Evolutionary conservation across 352 stramenopile species (phyloP), one percentile per base, ranked within the genome.

Genomic region (Globisporangium abappressorium): DNA sequence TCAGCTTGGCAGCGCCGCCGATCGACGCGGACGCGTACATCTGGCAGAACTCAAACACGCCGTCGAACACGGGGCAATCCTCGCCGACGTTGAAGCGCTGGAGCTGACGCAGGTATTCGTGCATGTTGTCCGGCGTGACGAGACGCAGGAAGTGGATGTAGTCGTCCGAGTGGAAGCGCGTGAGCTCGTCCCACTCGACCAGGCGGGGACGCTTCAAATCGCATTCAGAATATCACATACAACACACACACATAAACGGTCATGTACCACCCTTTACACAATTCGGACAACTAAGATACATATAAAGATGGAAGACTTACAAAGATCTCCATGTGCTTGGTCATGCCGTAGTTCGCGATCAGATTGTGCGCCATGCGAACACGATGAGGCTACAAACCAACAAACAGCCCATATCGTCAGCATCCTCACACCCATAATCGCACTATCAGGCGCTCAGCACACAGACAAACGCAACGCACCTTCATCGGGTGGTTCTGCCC

Each of bases 321-420:
- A 58, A 98, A 99, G 65, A 99, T 95, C 79, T 99, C 96, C 97
- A 99, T 99, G 84, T 99, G 90, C 78, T 97, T 97, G 77, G 98
- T 99, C 28, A 99, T 85, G 24, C 97, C 97, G 79, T 99, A 99
- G 76, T 99, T 99, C 22, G 99, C 95, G 64, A 99, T 97, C 66
- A 99, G 90, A 80, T 99, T 98, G 85, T 99, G 98, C 46, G 98
- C 98, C 97, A 99, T 99, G 66, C 97, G 94, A 62, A 99, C 91
- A 55, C 98, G 97, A 81, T 99, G 97, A 26, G 98, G 98, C 91
- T 97, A 66, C 46, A 70, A 22, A 41, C 33, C 51, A 64, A 46
- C 51, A 11, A 14, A 26, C 24, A 53, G 9, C 7, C 9, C 26
- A 24, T 24, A 34, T 3, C 15, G 38, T 55, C 56, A 64, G 43